Percentiles rank a stretch among this genome's conserved stretches.
Conservation (phyloP, 345 rosid species). For the Balakata baccata region DNA sequence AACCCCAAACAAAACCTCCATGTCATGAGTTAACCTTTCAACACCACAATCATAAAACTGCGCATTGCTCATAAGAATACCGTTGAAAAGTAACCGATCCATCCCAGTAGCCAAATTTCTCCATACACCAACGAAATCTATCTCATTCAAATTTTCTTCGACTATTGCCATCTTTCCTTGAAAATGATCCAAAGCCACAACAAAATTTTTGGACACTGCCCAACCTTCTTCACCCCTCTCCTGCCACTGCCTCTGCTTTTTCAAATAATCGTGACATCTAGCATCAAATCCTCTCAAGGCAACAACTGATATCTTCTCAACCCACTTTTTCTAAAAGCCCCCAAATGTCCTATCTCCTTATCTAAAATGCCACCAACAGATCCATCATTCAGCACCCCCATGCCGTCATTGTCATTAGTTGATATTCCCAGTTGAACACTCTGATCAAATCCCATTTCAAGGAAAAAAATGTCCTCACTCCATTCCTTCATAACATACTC, state of each 20-base stretch:
- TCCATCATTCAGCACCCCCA: slow-evolving; percentile 25
- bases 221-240: slow-evolving; percentile 67
- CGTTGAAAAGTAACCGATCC: slow-evolving; percentile 53
- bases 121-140: slow-evolving; percentile 69
- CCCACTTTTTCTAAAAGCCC: slow-evolving; percentile 69
- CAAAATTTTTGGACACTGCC: slow-evolving; percentile 57
- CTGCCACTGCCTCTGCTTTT: slow-evolving; percentile 83
- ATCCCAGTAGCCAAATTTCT: slow-evolving; percentile 71
- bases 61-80: slow-evolving; percentile 54
- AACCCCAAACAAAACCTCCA: slow-evolving; percentile 64
- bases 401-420: slow-evolving; percentile 13
- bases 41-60: slow-evolving; percentile 61
- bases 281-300: slow-evolving; percentile 82
- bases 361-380: slow-evolving; percentile 46
- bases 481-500: slow-evolving; percentile 74
- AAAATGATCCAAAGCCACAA: slow-evolving; percentile 69
- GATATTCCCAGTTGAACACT: slow-evolving; percentile 37
- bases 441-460: slow-evolving; percentile 59
- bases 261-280: slow-evolving; percentile 64
- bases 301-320: slow-evolving; percentile 68
- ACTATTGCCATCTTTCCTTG: slow-evolving; percentile 65
- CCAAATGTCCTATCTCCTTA: slow-evolving; percentile 52
- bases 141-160: slow-evolving; percentile 54
- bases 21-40: slow-evolving; percentile 55
- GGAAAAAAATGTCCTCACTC: slow-evolving; percentile 83